Evolutionary conservation across 2,329 filamentous ascomycete species (phyloP), one percentile per base, ranked within the genome.

Genomic region (Colletotrichum godetiae): DNA sequence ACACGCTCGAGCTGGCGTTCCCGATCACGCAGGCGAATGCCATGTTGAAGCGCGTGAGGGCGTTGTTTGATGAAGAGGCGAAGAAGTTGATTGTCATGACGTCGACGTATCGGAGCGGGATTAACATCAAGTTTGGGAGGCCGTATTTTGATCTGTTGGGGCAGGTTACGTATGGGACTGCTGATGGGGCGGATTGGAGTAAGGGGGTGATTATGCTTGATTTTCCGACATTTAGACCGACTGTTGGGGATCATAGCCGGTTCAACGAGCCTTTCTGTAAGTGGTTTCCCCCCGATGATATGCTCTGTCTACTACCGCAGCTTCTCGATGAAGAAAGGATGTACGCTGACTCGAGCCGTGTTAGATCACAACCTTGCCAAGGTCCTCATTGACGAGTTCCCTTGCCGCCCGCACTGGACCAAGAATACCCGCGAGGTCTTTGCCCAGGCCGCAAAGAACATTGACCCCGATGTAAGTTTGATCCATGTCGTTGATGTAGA

Each of bases 131-230:
- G 78, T 88, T 88, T 68, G 86, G 86, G 52, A 84, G 83, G 77
- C 76, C 86, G 0, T 85, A 88, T 76, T 85, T 81, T 66, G 86
- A 88, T 71, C 80, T 88, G 29, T 78, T 88, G 8, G 86, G 86
- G 15, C 87, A 88, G 78, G 84, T 85, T 19, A 87, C 86, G 11
- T 84, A 84, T 65, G 82, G 83, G 75, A 88, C 86, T 8, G 81
- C 81, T 1, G 86, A 88, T 68, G 84, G 84, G 4, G 84, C 81
- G 57, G 87, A 88, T 76, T 88, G 86, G 86, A 80, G 77, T 63
- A 84, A 87, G 77, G 87, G 86, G 2, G 82, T 84, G 24, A 87
- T 89, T 76, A 89, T 88, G 87, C 86, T 89, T 74, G 87, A 89
- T 76, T 89, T 88, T 75, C 87, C 87, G 2, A 83, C 80, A 24